Base-by-base conservation (phyloP, 2,329 filamentous ascomycete genomes). In the Apiospora rasikravindrae region DNA sequence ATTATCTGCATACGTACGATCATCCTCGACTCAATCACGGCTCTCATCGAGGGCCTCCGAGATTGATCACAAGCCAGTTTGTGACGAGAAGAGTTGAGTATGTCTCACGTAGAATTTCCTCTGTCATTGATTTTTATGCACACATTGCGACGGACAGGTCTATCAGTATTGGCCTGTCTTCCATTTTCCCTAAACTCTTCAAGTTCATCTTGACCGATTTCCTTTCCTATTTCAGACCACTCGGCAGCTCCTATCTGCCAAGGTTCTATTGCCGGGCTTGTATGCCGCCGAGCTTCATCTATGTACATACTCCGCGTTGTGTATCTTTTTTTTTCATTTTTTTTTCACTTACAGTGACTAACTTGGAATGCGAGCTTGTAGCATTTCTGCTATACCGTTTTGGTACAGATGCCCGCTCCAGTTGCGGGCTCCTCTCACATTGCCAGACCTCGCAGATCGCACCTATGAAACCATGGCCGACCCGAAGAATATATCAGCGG, bases 91-190 rank as follows among this genome's bases (percentile, higher is more conserved):
- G 57, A 64, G 57, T 64, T 19, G n/a, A 64, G 57, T 64, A 64
- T 64, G 57, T 64, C 33, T 64, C 57, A 22, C 33, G 57, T 64
- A n/a, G 57, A n/a, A 13, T 64, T 64, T n/a, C 29, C 57, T 40
- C 57, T 64, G 57, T 33, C 11, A 2, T 40, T 64, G 53, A 19
- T n/a, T 40, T 40, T 6, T 64, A 37, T 37, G 16, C 53, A 61
- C 29, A n/a, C 29, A 37, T 37, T 37, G 29, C 53, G 57, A 64
- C 33, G 57, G 40, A 40, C 33, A n/a, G 33, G 57, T 64, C 33
- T 40, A 64, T 40, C 33, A 40, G 57, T 64, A 40, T 64, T 40
- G 57, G 57, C 57, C 22, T 6, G 22, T 64, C 33, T 40, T 40
- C 33, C 57, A 64, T 40, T 64, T 37, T 64, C 57, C 33, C 40